phyloP scores from a whole-genome alignment of 805 yeast genomes.

The Kluyveromyces siamensis region DNA sequence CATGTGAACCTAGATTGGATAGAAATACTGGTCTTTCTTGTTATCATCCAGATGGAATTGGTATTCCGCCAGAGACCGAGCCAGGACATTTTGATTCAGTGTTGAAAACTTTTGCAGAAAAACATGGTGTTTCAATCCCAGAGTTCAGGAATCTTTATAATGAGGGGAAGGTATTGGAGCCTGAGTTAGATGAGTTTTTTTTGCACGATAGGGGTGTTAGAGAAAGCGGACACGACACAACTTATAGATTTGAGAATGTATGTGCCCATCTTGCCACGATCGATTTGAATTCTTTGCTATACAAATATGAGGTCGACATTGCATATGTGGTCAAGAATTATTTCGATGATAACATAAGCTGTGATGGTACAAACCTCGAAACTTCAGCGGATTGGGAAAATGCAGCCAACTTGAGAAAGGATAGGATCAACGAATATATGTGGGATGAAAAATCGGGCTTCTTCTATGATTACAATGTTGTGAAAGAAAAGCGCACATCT shows the following conservation, averaged over 20 bases:
- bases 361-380: slow-evolving; percentile 29
- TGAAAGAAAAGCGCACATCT: slow-evolving; percentile 41
- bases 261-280: slow-evolving; percentile 88
- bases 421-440: slow-evolving; percentile 51
- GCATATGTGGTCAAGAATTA: slow-evolving; percentile 48
- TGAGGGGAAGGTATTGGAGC: slow-evolving; percentile 54
- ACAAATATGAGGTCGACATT: slow-evolving; percentile 86
- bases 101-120: slow-evolving; percentile 57
- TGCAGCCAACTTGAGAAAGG: slow-evolving; percentile 47
- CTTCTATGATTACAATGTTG: slow-evolving; percentile 77
- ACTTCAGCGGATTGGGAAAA: slow-evolving; percentile 54
- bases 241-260: slow-evolving; percentile 80
- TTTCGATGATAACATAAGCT: slow-evolving; percentile 42
- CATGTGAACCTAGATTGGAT: slow-evolving; percentile 63
- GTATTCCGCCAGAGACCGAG: slow-evolving; percentile 97
- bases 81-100: slow-evolving; percentile 74
- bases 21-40: slow-evolving; percentile 69
- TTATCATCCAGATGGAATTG: slow-evolving; percentile 82
- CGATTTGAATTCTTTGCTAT: slow-evolving; percentile 76
- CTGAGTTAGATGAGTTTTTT: slow-evolving; percentile 80
- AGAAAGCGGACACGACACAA: slow-evolving; percentile 94
- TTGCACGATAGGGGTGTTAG: slow-evolving; percentile 90
- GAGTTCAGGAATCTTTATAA: slow-evolving; percentile 68
- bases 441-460: slow-evolving; percentile 80
- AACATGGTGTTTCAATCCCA: slow-evolving; percentile 46